Percentiles rank a stretch among this genome's conserved stretches.
These are phyloP conservation scores for Monosporozyma servazzii DNA, from an alignment of 805 yeast genomes.

Conservation along the genomic window DNA sequence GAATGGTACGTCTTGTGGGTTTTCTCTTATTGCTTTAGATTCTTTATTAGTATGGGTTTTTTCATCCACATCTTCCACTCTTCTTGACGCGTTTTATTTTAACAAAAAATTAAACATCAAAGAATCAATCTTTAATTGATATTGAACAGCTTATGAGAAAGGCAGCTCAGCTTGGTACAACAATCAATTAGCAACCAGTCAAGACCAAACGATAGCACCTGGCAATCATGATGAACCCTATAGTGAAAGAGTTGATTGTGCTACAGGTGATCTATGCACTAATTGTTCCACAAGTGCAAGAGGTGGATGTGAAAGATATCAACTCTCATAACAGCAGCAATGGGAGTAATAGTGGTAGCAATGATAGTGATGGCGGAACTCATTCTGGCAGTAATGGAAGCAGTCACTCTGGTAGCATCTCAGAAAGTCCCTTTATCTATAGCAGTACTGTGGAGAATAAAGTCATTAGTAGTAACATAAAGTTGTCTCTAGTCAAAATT, in stretches of 20 bases:
- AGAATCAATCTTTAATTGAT: neutral
- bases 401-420: neutral
- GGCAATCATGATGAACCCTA: slow-evolving; percentile 10
- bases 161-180: too few relatives aligned
- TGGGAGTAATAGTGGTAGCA: neutral
- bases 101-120: neutral
- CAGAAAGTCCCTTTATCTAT: neutral
- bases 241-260: slow-evolving; percentile 25
- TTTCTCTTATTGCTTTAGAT: neutral
- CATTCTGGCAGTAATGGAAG: neutral
- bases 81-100: neutral
- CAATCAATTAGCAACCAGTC: too few relatives aligned
- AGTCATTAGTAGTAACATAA: slow-evolving; percentile 12
- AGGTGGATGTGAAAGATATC: slow-evolving; percentile 4
- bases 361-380: neutral
- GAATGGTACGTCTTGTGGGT: neutral
- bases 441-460: slow-evolving; percentile 1
- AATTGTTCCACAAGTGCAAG: slow-evolving; percentile 10
- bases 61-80: neutral
- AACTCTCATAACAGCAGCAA: neutral
- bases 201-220: neutral
- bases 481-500: slow-evolving; percentile 26
- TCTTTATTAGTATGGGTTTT: neutral
- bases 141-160: too few relatives aligned
- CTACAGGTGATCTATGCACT: slow-evolving; percentile 24